Evolutionary conservation across 2,329 filamentous ascomycete species (phyloP).

Genomic region (Hymenoscyphus scutula): DNA sequence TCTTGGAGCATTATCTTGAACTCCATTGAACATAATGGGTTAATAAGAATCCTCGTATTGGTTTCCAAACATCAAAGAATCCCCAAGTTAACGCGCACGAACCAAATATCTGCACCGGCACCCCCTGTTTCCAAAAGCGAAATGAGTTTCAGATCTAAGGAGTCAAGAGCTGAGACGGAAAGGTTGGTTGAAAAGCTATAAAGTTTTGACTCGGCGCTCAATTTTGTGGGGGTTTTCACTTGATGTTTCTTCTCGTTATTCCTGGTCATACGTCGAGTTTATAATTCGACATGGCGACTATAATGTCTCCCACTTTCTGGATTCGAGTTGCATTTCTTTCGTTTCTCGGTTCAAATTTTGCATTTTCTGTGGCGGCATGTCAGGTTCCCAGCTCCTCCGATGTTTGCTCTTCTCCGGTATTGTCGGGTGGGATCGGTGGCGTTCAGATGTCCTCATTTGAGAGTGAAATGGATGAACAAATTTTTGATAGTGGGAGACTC

Average conservation of each 20-base stretch:
- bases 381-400: not conserved
- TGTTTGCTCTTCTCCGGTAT: not conserved
- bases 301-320: not conserved
- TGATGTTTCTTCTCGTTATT: not conserved
- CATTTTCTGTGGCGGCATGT: not conserved
- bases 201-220: not conserved
- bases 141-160: not conserved
- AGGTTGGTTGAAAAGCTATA: not conserved
- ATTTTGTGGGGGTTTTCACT: too few relatives aligned
- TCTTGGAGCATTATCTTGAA: too few relatives aligned
- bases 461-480: not conserved
- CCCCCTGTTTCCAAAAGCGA: not conserved
- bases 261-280: not conserved
- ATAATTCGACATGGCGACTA: not conserved
- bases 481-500: not conserved
- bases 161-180: not conserved
- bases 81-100: not conserved
- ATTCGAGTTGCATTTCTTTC: not conserved
- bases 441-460: not conserved
- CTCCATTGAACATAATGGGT: too few relatives aligned
- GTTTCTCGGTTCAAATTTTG: not conserved
- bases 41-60: too few relatives aligned
- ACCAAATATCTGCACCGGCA: constrained; percentile 3
- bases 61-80: not conserved
- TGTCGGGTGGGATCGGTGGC: not conserved